A percentile compares a stretch with the other conserved stretches of the same genome.
phyloP scores from a whole-genome alignment of 768 basidiomycete genomes.

The Phanerochaete sordida region DNA sequence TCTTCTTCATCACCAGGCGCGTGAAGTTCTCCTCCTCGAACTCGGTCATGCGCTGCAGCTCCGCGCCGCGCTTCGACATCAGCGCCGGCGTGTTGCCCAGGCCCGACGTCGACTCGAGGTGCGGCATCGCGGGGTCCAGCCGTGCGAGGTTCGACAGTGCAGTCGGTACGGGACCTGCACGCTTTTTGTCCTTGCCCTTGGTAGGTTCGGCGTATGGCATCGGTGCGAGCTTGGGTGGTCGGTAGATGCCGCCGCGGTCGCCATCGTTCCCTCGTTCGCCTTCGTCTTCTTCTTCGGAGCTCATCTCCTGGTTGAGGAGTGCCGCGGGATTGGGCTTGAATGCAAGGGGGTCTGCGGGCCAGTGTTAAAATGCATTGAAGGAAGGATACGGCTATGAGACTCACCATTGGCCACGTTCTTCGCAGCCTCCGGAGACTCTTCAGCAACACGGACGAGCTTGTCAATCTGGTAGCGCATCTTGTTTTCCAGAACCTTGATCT shows the following conservation, averaged over 20 bases:
- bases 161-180: slow-evolving; percentile 56
- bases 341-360: slow-evolving; percentile 72
- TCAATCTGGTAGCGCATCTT: slow-evolving; percentile 96
- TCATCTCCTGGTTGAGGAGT: slow-evolving; percentile 44
- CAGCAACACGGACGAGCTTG: slow-evolving; percentile 79
- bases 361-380: neutral
- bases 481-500: slow-evolving; percentile 77
- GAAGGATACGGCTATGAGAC: slow-evolving; percentile 11
- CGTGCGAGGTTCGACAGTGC: slow-evolving; percentile 53
- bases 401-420: slow-evolving; percentile 57
- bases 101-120: slow-evolving; percentile 69
- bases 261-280: slow-evolving; percentile 16
- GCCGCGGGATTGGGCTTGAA: slow-evolving; percentile 90
- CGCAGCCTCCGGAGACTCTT: slow-evolving; percentile 43
- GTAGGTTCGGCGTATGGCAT: slow-evolving; percentile 73
- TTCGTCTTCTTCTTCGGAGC: slow-evolving; percentile 31
- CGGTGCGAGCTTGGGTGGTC: slow-evolving; percentile 85
- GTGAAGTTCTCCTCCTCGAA: slow-evolving; percentile 97
- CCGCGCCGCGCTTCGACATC: slow-evolving; percentile 67
- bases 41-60: slow-evolving; percentile 75
- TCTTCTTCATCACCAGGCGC: slow-evolving; percentile 86
- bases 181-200: slow-evolving; percentile 46
- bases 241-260: slow-evolving; percentile 50
- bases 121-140: slow-evolving; percentile 57
- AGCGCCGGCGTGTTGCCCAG: slow-evolving; percentile 60